Conservation (phyloP, 129 eudicot species). For the Lactuca saligna region DNA sequence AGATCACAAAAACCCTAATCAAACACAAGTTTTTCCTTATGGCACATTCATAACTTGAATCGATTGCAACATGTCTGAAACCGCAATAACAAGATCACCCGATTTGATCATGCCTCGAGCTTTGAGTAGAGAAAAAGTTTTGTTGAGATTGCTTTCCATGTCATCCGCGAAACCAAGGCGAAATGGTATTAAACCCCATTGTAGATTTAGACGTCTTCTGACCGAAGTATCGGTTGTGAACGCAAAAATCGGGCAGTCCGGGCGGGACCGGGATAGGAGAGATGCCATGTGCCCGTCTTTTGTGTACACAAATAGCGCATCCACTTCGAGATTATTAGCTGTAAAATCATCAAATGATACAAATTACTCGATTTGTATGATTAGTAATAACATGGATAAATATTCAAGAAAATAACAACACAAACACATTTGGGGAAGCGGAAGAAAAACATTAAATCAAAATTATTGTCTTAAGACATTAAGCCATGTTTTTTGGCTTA, state of each 20-base stretch:
- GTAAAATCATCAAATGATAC: constrained; percentile 27
- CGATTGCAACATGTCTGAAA: constrained; percentile 92
- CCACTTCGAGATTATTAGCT: constrained; percentile 91
- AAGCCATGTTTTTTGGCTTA: too few species aligned
- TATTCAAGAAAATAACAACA: too few species aligned
- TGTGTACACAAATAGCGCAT: constrained; percentile 83
- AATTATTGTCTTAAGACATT: too few species aligned
- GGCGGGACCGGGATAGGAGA: constrained; percentile 86
- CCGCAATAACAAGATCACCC: constrained; percentile 84
- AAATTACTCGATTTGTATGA: not conserved
- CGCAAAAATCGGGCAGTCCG: constrained; percentile 93
- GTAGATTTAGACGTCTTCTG: constrained; percentile 78
- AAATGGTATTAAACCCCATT: constrained; percentile 93
- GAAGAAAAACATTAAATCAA: too few species aligned
- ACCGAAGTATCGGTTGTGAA: constrained; percentile 73
- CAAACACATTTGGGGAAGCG: too few species aligned
- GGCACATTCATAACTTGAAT: constrained; percentile 93
- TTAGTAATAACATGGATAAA: not conserved
- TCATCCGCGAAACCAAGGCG: constrained; percentile 79
- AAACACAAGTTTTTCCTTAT: constrained; percentile 24
- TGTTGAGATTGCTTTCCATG: constrained; percentile 88
- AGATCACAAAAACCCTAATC: constrained; percentile 8
- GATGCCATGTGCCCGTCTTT: constrained; percentile 91
- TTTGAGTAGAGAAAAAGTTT: constrained; percentile 77
- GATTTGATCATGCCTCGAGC: constrained; percentile 94